Evolutionary conservation across 164 flowering plant genomes (phyloP).

Genomic region (Vitis labrusca): DNA sequence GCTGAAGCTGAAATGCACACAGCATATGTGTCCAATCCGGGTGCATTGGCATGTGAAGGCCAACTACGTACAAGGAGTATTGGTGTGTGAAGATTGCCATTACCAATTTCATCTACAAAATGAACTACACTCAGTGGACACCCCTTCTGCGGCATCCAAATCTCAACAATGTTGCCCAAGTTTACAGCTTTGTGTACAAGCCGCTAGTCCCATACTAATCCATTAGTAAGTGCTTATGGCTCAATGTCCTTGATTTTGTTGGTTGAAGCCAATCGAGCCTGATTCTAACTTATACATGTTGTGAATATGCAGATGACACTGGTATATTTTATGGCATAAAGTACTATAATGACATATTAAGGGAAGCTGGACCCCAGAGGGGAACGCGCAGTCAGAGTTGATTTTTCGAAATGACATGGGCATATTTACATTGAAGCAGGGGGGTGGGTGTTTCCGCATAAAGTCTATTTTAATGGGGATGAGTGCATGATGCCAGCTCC

Average conservation of each 20-base stretch:
- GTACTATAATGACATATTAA: slow-evolving; percentile 30
- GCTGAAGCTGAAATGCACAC: slow-evolving; percentile 21
- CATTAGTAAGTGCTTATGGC: slow-evolving; percentile 25
- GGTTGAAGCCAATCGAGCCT: not conserved
- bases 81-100: slow-evolving; percentile 41
- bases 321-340: slow-evolving; percentile 37
- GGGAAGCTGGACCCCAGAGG: slow-evolving; percentile 35
- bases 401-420: slow-evolving; percentile 27
- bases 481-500: slow-evolving; percentile 37
- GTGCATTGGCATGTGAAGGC: slow-evolving; percentile 39
- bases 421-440: slow-evolving; percentile 34
- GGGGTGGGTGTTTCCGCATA: slow-evolving; percentile 47
- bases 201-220: slow-evolving; percentile 24
- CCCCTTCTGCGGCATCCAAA: slow-evolving; percentile 34
- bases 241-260: not conserved
- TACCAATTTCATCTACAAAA: slow-evolving; percentile 25
- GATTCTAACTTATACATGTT: not conserved
- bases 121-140: no score
- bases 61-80: slow-evolving; percentile 27
- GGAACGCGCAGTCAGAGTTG: slow-evolving; percentile 47
- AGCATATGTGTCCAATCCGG: slow-evolving; percentile 34
- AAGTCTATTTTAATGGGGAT: slow-evolving; percentile 38
- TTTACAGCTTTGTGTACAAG: slow-evolving; percentile 38
- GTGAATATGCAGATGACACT: slow-evolving; percentile 42
- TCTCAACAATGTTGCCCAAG: slow-evolving; percentile 25